Percentiles rank a stretch among this genome's conserved stretches.
Conservation (phyloP, 306 rosid genomes). For the Vicia villosa region DNA sequence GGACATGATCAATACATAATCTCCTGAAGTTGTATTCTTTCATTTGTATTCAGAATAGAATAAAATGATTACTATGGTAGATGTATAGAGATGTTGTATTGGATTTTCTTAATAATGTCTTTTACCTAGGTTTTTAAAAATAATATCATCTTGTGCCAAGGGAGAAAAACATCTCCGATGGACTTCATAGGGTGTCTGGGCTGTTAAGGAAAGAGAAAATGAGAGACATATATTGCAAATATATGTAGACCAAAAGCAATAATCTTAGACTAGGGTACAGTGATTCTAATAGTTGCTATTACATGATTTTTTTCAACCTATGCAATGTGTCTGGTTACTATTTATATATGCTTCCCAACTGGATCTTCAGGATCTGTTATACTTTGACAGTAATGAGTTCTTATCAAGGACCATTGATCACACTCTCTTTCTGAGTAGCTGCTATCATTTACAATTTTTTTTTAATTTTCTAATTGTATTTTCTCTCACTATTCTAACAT, state of each 20-base stretch:
- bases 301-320: neutral
- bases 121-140: constrained; percentile 10
- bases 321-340: neutral
- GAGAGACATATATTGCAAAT: neutral
- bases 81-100: neutral
- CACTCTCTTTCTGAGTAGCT: neutral
- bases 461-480: constrained; percentile 23
- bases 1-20: neutral
- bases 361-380: constrained; percentile 18
- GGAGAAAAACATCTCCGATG: constrained; percentile 2
- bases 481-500: constrained; percentile 35
- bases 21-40: constrained; percentile 7
- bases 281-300: neutral
- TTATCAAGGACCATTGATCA: constrained; percentile 12
- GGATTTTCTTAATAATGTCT: neutral
- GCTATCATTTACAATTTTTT: neutral
- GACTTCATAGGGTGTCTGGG: constrained; percentile 24
- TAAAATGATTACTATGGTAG: constrained; percentile 14
- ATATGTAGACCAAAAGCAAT: neutral
- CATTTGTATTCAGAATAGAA: constrained; percentile 14
- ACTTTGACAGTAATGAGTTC: constrained; percentile 28
- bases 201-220: neutral
- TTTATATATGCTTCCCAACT: neutral
- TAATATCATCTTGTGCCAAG: neutral
- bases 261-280: neutral